Percentiles rank a stretch among this genome's conserved stretches.
phyloP scores from a whole-genome alignment of 176 grass and related monocot genomes.

The Secale cereale region DNA sequence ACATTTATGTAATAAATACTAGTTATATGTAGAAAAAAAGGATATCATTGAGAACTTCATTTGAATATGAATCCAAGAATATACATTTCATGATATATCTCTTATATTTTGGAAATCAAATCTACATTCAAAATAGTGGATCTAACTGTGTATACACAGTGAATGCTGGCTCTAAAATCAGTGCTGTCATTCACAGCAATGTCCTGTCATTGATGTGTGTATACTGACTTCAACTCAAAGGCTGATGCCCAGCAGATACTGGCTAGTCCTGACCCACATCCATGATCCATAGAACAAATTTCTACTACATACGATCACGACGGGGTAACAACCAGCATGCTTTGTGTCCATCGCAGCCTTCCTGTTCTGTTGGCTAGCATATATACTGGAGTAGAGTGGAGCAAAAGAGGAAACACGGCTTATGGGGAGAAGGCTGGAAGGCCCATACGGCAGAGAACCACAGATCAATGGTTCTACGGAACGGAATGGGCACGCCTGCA shows the following conservation, averaged over 20 bases:
- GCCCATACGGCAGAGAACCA: constrained; percentile 19
- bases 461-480: not conserved
- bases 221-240: not conserved
- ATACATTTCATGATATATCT: too few species aligned
- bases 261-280: not conserved
- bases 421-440: not conserved
- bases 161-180: not conserved
- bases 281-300: not conserved
- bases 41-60: too few species aligned
- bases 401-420: not conserved
- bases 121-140: too few species aligned
- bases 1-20: too few species aligned
- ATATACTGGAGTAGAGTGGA: not conserved
- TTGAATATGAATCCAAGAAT: too few species aligned
- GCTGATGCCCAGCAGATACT: not conserved
- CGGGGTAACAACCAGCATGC: not conserved
- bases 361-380: not conserved
- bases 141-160: not conserved
- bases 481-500: constrained; percentile 16
- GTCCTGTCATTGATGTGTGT: not conserved
- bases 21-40: too few species aligned
- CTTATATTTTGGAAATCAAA: too few species aligned
- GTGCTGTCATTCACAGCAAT: not conserved
- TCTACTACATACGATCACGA: constrained; percentile 15
- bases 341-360: not conserved